These are phyloP conservation scores for Elsinoe australis DNA, from an alignment of 2,329 filamentous ascomycete genomes.

Conservation along the genomic window DNA sequence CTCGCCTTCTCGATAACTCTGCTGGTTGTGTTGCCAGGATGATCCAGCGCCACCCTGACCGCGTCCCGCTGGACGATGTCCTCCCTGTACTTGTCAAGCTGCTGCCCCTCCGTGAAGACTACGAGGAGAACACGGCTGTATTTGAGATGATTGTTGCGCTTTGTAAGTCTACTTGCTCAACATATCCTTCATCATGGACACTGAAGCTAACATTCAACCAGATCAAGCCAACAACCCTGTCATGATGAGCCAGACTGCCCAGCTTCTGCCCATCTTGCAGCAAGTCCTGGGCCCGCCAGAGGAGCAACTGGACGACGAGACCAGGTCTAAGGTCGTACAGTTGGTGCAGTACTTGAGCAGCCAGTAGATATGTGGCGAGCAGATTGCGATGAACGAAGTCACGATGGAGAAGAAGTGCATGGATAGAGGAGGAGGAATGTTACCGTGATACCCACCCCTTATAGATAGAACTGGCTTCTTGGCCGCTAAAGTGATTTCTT, in stretches of 20 bases:
- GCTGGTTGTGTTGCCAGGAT: slow-evolving; percentile 85
- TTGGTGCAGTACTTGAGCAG: slow-evolving; percentile 49
- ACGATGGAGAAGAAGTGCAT: too few relatives aligned
- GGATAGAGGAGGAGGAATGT: too few relatives aligned
- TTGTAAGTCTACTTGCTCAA: slow-evolving; percentile 63
- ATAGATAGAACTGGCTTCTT: too few relatives aligned
- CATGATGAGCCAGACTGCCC: slow-evolving; percentile 60
- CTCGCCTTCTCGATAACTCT: slow-evolving; percentile 84
- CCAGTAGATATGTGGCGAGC: slow-evolving; percentile 18
- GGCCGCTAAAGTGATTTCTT: too few relatives aligned
- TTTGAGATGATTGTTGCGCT: slow-evolving; percentile 85
- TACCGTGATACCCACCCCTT: too few relatives aligned
- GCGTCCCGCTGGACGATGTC: slow-evolving; percentile 71
- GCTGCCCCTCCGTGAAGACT: slow-evolving; percentile 86
- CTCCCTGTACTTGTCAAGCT: slow-evolving; percentile 71
- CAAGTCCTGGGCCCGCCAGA: slow-evolving; percentile 63
- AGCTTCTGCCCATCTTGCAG: slow-evolving; percentile 63
- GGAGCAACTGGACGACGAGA: slow-evolving; percentile 68
- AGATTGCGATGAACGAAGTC: neutral
- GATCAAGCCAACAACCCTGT: slow-evolving; percentile 62
- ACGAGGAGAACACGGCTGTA: slow-evolving; percentile 90
- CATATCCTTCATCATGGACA: neutral
- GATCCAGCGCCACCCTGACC: slow-evolving; percentile 81
- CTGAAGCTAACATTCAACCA: slow-evolving; percentile 25
- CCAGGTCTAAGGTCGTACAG: slow-evolving; percentile 57